Evolutionary conservation across 2,329 filamentous ascomycete species (phyloP).

Genomic region (Onygenales sp.): DNA sequence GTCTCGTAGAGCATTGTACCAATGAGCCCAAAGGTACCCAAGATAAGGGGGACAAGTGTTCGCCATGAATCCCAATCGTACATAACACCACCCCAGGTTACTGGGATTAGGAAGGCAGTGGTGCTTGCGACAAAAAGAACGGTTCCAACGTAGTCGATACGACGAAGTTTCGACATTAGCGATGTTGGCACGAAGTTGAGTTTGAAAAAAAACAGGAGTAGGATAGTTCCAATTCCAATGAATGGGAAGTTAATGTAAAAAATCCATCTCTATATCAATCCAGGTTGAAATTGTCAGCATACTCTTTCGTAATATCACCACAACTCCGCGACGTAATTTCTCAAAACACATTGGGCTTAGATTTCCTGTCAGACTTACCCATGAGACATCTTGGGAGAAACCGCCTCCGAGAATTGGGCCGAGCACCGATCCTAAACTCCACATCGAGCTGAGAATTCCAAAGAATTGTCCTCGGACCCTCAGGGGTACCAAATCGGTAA

Average conservation of each 20-base stretch:
- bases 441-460: constrained; percentile 31
- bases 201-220: constrained; percentile 46
- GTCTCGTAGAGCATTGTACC: constrained; percentile 48
- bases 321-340: no score
- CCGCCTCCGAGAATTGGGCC: constrained; percentile 35
- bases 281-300: neutral
- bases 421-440: constrained; percentile 30
- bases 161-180: constrained; percentile 40
- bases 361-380: constrained; percentile 19
- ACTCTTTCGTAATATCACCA: neutral
- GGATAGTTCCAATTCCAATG: constrained; percentile 38
- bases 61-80: constrained; percentile 55
- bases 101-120: constrained; percentile 51
- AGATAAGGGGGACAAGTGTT: constrained; percentile 51
- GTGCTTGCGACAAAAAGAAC: constrained; percentile 51
- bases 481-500: constrained; percentile 37
- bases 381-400: constrained; percentile 29
- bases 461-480: constrained; percentile 30
- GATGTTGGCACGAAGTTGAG: constrained; percentile 40
- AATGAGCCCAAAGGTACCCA: constrained; percentile 45
- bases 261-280: constrained; percentile 49
- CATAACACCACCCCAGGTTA: constrained; percentile 58
- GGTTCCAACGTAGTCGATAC: constrained; percentile 56
- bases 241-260: constrained; percentile 58
- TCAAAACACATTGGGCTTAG: no score